phyloP scores from a whole-genome alignment of 1,284 basidiomycete genomes.

The Trichosporon faecale region DNA sequence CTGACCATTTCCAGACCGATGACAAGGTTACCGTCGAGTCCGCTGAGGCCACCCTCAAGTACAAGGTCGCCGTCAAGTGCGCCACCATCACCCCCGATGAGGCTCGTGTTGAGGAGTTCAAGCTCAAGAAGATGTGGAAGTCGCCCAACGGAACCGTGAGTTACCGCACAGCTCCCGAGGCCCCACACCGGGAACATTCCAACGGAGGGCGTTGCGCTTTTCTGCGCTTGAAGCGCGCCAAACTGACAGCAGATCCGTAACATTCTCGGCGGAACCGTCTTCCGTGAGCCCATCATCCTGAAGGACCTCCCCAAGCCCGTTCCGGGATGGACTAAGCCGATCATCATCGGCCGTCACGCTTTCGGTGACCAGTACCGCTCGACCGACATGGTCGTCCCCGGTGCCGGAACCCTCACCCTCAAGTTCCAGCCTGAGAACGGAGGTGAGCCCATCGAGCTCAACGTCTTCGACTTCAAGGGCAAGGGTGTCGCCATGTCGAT shows the following conservation, averaged over 20 bases:
- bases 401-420: conserved; percentile 84
- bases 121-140: conserved; percentile 97
- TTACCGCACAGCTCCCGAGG: conserved; percentile 16
- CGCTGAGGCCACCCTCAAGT: conserved; percentile 80
- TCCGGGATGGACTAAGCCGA: conserved; percentile 95
- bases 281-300: conserved; percentile 96
- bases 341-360: conserved; percentile 93
- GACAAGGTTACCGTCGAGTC: conserved; percentile 92
- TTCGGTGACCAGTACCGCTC: conserved; percentile 97
- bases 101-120: conserved; percentile 67
- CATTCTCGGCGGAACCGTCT: conserved; percentile 95
- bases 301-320: conserved; percentile 85
- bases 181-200: background rate
- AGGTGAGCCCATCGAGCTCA: conserved; percentile 60
- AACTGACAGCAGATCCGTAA: conserved; percentile 70
- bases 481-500: conserved; percentile 85
- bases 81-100: conserved; percentile 99
- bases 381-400: conserved; percentile 82
- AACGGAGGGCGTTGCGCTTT: background rate
- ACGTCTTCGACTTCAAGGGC: conserved; percentile 88
- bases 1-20: conserved; percentile 63
- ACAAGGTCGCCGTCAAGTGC: conserved; percentile 80
- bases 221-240: background rate
- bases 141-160: conserved; percentile 88
- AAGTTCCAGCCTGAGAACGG: conserved; percentile 77